Conservation (phyloP, 805 yeast genomes). For the Nakazawaea molendinolei region DNA sequence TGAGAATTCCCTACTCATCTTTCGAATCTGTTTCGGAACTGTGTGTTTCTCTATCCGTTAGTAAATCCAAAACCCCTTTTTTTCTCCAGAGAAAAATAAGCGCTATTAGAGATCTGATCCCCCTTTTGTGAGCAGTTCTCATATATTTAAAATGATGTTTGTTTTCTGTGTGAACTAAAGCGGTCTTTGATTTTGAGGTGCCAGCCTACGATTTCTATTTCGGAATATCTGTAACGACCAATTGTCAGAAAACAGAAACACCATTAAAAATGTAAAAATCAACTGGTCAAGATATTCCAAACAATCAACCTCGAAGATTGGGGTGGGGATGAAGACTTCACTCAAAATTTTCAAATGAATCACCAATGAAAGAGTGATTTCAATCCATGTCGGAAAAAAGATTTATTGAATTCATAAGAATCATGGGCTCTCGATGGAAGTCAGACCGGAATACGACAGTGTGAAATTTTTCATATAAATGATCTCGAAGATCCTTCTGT, state of each 20-base stretch:
- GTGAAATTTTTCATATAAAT: neutral
- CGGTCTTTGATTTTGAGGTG: conserved; percentile 7
- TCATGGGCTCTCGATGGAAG: neutral
- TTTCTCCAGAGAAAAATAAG: no score
- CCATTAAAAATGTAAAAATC: conserved; percentile 4
- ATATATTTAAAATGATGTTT: conserved; percentile 7
- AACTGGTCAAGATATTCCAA: no score
- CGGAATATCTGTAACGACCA: neutral
- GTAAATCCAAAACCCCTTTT: no score
- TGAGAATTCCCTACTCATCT: conserved; percentile 8
- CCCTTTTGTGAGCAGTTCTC: conserved; percentile 8
- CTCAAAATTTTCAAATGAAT: no score
- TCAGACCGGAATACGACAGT: conserved; percentile 8
- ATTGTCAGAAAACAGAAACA: conserved; percentile 1
- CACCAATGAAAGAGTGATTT: no score
- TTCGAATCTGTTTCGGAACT: neutral
- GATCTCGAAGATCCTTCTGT: conserved; percentile 1
- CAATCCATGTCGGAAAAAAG: no score
- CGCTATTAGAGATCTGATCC: no score
- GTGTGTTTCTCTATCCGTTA: neutral
- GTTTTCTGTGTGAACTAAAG: neutral
- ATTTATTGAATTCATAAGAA: neutral
- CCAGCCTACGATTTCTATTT: neutral
- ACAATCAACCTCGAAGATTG: no score
- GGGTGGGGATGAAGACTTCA: no score